Percentiles rank a stretch among this genome's conserved stretches.
Evolutionary conservation across 192 early-diverging fungal species (phyloP).

Genomic region (Coemansia sp.): DNA sequence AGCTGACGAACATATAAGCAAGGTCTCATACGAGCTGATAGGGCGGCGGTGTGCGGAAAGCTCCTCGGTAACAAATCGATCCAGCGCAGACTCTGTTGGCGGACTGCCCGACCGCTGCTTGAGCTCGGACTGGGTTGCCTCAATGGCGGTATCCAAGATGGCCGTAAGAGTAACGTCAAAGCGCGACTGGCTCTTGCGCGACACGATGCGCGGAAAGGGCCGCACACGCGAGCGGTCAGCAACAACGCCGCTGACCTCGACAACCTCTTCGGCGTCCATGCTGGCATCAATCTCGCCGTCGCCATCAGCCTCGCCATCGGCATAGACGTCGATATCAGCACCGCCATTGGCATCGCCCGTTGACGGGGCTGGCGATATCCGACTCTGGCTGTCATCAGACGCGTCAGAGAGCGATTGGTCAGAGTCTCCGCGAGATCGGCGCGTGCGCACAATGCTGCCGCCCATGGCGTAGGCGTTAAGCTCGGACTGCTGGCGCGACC

Average conservation of each 20-base stretch:
- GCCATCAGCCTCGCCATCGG: constrained; percentile 11
- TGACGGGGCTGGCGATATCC: background rate
- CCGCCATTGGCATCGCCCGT: constrained; percentile 7
- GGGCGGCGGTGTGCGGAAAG: constrained; percentile 23
- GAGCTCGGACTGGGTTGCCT: background rate
- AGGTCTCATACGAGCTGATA: constrained; percentile 45
- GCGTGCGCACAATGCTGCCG: constrained; percentile 50
- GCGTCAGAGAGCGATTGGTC: constrained; percentile 1
- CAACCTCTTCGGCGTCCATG: constrained; percentile 37
- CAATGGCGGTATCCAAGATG: constrained; percentile 16
- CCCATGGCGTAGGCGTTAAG: constrained; percentile 41
- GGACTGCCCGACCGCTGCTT: constrained; percentile 10
- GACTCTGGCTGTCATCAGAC: background rate
- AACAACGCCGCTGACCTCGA: constrained; percentile 45
- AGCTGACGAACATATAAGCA: constrained; percentile 31
- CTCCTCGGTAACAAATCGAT: constrained; percentile 34
- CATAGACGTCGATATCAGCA: background rate
- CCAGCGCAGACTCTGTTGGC: constrained; percentile 40
- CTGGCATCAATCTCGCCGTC: background rate
- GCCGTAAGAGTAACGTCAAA: constrained; percentile 48
- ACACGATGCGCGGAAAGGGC: constrained; percentile 34
- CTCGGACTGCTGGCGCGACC: constrained; percentile 26
- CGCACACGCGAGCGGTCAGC: constrained; percentile 13
- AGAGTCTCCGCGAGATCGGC: constrained; percentile 18
- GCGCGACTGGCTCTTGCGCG: constrained; percentile 46